Base-by-base conservation (phyloP, 2,329 filamentous ascomycete genomes). In the Diaporthe sp. region DNA sequence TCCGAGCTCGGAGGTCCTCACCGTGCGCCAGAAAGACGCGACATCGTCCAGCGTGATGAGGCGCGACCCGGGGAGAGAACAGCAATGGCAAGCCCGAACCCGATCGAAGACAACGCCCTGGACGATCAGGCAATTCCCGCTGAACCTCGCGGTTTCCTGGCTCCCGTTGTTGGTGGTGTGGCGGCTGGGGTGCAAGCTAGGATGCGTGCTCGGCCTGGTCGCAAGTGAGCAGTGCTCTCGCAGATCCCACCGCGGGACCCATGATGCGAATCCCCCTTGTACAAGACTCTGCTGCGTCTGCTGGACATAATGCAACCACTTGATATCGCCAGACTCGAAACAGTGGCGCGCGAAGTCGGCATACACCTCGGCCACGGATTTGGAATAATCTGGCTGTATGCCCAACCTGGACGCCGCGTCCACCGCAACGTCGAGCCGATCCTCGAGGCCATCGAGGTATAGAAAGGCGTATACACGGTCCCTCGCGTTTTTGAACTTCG, bases 221-320 rank as follows among this genome's bases (percentile, higher is more conserved):
- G 31, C 8, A 39, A 53, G 22, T 39, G 46, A 39, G 17, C n/a
- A 4, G 25, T 31, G 37, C 65, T 55, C 31, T n/a, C 25, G 25
- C 37, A 70, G 15, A 28, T 71, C 67, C 67, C 67, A 71, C 9
- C 67, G 51, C 10, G 67, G 67, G 19, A 57, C 25, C 51, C 67
- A 71, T 31, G 67, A 57, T 42, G 51, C 49, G 34, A 53, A 25
- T 42, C 15, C 55, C 10, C 7, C 39, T 15, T 39, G 1, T 5
- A 31, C 28, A 15, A 31, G 34, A 31, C n/a, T 71, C 3, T 28
- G 8, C 37, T 44, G 49, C 2, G 55, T 55, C 22, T 71, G 17
- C 25, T 57, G 67, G 17, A 25, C 42, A 28, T 55, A 44, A 8
- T 42, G 49, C 37, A 71, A 49, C 17, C 51, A 37, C 22, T 31